Base-by-base conservation (phyloP, 2,329 filamentous ascomycete species). In the Nothophaeocryptopus gaeumannii region DNA sequence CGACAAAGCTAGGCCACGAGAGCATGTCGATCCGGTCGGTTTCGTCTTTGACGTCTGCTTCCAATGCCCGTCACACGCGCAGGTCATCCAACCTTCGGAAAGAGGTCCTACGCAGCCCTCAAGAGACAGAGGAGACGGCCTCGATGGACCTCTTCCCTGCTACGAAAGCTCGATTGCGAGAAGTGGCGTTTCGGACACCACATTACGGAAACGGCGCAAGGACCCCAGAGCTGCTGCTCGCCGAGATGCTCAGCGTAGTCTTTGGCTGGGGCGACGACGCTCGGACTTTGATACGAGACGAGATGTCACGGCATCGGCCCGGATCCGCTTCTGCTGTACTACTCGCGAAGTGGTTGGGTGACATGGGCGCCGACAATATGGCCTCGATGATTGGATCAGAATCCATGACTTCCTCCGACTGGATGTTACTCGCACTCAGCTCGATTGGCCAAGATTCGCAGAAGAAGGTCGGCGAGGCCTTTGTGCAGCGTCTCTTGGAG, bases 261-360 rank as follows among this genome's bases (percentile, higher is more conserved):
- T 99, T 99, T 68, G 93, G 93, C 2, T 99, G 93, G 91, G 85
- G 92, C 45, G 84, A 85, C 47, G 89, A 95, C 60, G 84, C 92
- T 35, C 80, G 89, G 39, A 84, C 85, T 38, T 72, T 99, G 41
- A 82, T 99, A 46, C 81, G 84, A 8, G 91, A 97, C 67, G 93
- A 99, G 68, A 74, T 95, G 73, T 79, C 77, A 53, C 80, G 85
- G 14, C 89, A 96, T 64, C 77, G 82, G 1, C 70, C 78, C 2
- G 86, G 88, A 5, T 92, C 89, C 5, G 80, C 88, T 2, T 86
- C 83, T 55, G 83, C 87, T 10, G 88, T 97, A 44, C 78, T 97
- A 34, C 78, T 99, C 4, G 80, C 89, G 1, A 95, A 95, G 69
- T 99, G 93, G 93, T 80, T 99, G 0, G 90, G 91, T 11, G 88